Conservation (phyloP, 768 basidiomycete species). For the Pleurotus cornucopiae region DNA sequence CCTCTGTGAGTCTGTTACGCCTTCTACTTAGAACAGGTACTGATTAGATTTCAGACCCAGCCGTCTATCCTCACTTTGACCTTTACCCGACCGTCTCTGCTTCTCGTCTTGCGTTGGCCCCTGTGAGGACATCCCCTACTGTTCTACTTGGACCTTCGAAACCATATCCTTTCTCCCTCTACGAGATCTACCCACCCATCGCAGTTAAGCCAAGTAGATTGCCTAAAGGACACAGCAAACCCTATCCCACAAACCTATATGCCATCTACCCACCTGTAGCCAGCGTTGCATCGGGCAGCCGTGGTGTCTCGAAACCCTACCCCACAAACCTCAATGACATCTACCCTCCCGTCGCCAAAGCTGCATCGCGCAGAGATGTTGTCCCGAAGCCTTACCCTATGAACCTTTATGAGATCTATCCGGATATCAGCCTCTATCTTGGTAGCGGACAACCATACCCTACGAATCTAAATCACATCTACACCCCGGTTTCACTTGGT, state of each 20-base stretch:
- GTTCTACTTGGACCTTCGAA: neutral
- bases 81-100: slow-evolving; percentile 19
- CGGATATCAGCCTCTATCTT: too few species aligned
- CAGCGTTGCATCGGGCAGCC: neutral
- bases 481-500: neutral
- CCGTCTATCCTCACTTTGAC: slow-evolving; percentile 31
- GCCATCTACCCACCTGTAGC: neutral
- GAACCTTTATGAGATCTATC: too few species aligned
- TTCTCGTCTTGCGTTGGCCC: neutral
- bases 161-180: neutral
- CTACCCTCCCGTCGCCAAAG: neutral
- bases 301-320: neutral
- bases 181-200: neutral
- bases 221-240: neutral
- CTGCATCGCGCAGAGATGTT: too few species aligned
- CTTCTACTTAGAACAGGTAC: neutral
- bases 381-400: too few species aligned
- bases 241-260: neutral
- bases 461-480: too few species aligned
- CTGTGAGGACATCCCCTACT: neutral
- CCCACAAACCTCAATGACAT: neutral
- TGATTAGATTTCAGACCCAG: slow-evolving; percentile 18
- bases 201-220: neutral
- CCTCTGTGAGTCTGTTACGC: slow-evolving; percentile 22
- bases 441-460: too few species aligned